A percentile compares a stretch with the other conserved stretches of the same genome.
Evolutionary conservation across 2,329 filamentous ascomycete species (phyloP).

Genomic region (Dryadomyces sulphureus): DNA sequence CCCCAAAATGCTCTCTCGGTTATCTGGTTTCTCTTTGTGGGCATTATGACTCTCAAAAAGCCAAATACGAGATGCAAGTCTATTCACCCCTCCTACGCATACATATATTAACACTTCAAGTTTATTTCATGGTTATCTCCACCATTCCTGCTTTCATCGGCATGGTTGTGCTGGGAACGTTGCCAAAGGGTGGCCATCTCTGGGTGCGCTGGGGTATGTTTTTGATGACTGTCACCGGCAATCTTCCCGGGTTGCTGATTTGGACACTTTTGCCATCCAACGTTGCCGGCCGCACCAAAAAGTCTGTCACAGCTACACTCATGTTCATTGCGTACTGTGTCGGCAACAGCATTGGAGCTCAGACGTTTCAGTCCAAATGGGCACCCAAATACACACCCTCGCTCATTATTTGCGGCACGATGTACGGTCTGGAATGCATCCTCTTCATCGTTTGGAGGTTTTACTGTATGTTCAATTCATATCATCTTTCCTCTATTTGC

Average conservation of each 20-base stretch:
- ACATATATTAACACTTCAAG: background rate
- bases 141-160: conserved; percentile 17
- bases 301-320: conserved; percentile 8
- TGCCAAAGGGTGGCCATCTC: conserved; percentile 14
- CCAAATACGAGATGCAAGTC: conserved; percentile 16
- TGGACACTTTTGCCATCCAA: conserved; percentile 9
- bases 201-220: conserved; percentile 21
- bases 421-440: conserved; percentile 6
- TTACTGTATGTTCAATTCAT: conserved; percentile 6
- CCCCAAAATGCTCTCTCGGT: conserved; percentile 19
- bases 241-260: conserved; percentile 5
- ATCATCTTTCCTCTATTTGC: background rate
- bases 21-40: conserved; percentile 20
- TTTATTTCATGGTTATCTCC: conserved; percentile 17
- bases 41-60: conserved; percentile 14
- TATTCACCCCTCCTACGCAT: background rate
- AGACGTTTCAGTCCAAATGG: conserved; percentile 7
- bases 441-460: conserved; percentile 5
- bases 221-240: conserved; percentile 13
- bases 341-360: conserved; percentile 8
- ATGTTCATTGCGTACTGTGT: conserved; percentile 9
- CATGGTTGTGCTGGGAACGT: conserved; percentile 17
- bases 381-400: conserved; percentile 8
- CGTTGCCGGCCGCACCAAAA: conserved; percentile 9
- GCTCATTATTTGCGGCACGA: conserved; percentile 7